Evolutionary conservation across 306 rosid species (phyloP).

Genomic region (Castanea sativa): DNA sequence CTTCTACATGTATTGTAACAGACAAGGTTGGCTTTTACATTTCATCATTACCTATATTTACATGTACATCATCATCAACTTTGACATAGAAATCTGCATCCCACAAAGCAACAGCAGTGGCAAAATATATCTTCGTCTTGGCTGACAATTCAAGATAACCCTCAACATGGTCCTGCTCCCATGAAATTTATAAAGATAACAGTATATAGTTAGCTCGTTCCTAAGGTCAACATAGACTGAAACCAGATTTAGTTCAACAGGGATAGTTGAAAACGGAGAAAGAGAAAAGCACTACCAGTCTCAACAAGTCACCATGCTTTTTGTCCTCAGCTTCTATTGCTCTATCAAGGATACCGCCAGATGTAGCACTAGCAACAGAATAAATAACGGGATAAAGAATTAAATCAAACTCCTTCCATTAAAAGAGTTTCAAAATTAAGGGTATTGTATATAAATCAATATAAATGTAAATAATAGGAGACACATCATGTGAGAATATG

Average conservation of each 20-base stretch:
- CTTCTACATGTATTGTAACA: not conserved
- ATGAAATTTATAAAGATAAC: not conserved
- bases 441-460: not conserved
- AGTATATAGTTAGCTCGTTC: not conserved
- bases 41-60: slow-evolving; percentile 43
- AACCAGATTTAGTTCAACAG: not conserved
- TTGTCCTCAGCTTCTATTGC: slow-evolving; percentile 59
- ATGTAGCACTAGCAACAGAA: slow-evolving; percentile 44
- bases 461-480: not conserved
- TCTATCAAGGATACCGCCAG: slow-evolving; percentile 62
- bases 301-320: slow-evolving; percentile 50
- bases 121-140: slow-evolving; percentile 52
- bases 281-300: slow-evolving; percentile 44
- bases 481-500: not conserved
- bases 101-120: slow-evolving; percentile 51
- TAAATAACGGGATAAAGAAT: not conserved
- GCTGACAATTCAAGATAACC: slow-evolving; percentile 65
- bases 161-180: slow-evolving; percentile 54
- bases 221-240: not conserved
- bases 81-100: slow-evolving; percentile 61
- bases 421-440: not conserved
- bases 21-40: not conserved
- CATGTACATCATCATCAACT: slow-evolving; percentile 65
- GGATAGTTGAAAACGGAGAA: not conserved
- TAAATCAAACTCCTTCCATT: not conserved